phyloP scores from a whole-genome alignment of 306 rosid species.

The Canavalia gladiata region DNA sequence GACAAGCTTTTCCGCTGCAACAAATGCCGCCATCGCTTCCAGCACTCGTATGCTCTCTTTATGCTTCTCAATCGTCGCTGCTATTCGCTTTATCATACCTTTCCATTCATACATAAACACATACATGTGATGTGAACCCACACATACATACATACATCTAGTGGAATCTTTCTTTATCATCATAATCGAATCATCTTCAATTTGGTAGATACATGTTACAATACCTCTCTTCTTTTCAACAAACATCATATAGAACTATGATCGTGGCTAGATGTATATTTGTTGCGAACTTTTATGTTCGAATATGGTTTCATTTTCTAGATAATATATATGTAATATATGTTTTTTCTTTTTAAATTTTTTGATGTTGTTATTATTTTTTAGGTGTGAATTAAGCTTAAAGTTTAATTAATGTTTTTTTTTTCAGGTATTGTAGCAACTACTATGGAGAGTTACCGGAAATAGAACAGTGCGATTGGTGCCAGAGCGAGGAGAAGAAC shows the following conservation, averaged over 20 bases:
- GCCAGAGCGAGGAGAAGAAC: conserved; percentile 76
- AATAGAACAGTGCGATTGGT: conserved; percentile 93
- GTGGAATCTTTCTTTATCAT: conserved; percentile 23
- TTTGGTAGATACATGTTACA: conserved; percentile 2
- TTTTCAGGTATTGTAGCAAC: conserved; percentile 85
- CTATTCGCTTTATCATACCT: conserved; percentile 12
- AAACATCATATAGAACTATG: neutral
- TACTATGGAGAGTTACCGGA: conserved; percentile 79
- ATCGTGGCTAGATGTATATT: neutral
- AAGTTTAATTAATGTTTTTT: conserved; percentile 6
- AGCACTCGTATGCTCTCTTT: conserved; percentile 74
- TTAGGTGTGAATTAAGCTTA: conserved; percentile 23
- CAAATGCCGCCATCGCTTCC: conserved; percentile 89
- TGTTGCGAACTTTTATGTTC: neutral
- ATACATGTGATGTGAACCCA: neutral
- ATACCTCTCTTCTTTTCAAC: neutral
- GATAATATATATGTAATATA: neutral
- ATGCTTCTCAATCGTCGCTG: conserved; percentile 14
- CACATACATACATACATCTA: conserved; percentile 1
- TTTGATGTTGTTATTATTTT: neutral
- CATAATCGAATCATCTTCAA: conserved; percentile 11
- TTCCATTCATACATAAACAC: neutral
- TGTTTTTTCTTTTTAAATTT: neutral
- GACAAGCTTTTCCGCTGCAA: conserved; percentile 98
- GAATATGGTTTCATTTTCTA: neutral